phyloP scores from a whole-genome alignment of 306 rosid genomes.

The Rosa multiflora region DNA sequence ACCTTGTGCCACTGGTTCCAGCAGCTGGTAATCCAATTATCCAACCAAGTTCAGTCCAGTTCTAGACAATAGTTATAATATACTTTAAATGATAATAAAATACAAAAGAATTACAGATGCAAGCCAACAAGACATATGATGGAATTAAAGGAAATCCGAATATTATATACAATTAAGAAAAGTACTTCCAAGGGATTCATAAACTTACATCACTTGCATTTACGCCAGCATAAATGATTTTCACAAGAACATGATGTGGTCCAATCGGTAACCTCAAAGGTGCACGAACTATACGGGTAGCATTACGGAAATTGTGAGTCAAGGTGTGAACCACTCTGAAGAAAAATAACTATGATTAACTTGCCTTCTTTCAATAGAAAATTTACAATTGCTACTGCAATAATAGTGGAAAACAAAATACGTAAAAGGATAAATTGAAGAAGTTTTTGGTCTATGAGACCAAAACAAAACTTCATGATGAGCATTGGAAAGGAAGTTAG shows the following conservation, averaged over 20 bases:
- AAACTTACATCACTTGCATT: constrained; percentile 98
- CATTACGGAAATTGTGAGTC: constrained; percentile 83
- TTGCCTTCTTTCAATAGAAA: constrained; percentile 12
- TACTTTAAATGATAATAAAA: not conserved
- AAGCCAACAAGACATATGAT: not conserved
- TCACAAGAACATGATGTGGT: constrained; percentile 71
- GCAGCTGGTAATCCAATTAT: constrained; percentile 16
- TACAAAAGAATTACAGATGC: not conserved
- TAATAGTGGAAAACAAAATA: not conserved
- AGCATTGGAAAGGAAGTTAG: not conserved
- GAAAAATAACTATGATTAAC: constrained; percentile 19
- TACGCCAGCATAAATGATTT: constrained; percentile 91
- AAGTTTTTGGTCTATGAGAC: not conserved
- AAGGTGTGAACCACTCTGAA: constrained; percentile 90
- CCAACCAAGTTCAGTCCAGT: not conserved
- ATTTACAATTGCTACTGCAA: not conserved
- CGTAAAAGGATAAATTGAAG: not conserved
- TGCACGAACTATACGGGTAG: constrained; percentile 60
- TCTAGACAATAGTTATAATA: not conserved
- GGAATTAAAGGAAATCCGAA: not conserved
- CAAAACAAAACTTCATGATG: not conserved
- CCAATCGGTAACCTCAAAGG: constrained; percentile 72
- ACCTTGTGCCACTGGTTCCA: constrained; percentile 4
- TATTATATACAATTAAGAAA: not conserved
- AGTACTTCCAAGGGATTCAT: constrained; percentile 15